Evolutionary conservation across 495 filamentous ascomycete genomes (phyloP), one percentile per base, ranked within the genome.

Genomic region (Trypethelium eluteriae): DNA sequence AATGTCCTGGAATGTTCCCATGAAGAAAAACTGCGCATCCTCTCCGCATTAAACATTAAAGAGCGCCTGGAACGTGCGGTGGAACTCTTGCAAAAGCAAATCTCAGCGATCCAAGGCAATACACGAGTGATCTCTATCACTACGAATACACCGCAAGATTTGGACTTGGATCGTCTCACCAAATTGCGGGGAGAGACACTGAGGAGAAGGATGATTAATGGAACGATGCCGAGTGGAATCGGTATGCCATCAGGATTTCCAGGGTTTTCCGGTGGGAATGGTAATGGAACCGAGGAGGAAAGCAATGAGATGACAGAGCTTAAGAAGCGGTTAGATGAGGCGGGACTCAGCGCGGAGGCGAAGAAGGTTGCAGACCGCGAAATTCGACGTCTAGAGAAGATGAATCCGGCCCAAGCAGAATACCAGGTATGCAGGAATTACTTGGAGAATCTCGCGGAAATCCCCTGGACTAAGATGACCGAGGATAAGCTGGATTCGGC

Each of bases 361-460:
- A 81, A 86, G 39, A 96, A 92, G 78, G 87, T 96, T 47, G 93
- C 91, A 14, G 88, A 95, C 64, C 85, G 92, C 66, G 95, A 98
- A 73, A 74, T 99, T 49, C 91, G 89, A 73, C 82, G 94, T 47
- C 79, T 99, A 66, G 91, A 89, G 70, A 95, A 94, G 79, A 99
- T 98, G 87, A 93, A 90, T 70, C 93, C 95, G 1, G 87, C 86
- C 25, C 93, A 98, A 70, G 93, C 94, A 18, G 95, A 99, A 73
- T 96, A 97, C 74, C 90, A 93, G 64, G 92, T 98, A 14, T 90
- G 86, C 69, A 82, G 93, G 68, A 93, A 90, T n/a, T 99, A 98
- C 76, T 81, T 99, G 38, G 95, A 99, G 75, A 98, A 91, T 36
- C 79, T 99, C 64, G 82, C 92, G 5, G 95, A 99, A 71, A 92